A percentile compares a stretch with the other conserved stretches of the same genome.
Evolutionary conservation across 495 filamentous ascomycete species (phyloP).

Genomic region (Penicillium waksmanii): DNA sequence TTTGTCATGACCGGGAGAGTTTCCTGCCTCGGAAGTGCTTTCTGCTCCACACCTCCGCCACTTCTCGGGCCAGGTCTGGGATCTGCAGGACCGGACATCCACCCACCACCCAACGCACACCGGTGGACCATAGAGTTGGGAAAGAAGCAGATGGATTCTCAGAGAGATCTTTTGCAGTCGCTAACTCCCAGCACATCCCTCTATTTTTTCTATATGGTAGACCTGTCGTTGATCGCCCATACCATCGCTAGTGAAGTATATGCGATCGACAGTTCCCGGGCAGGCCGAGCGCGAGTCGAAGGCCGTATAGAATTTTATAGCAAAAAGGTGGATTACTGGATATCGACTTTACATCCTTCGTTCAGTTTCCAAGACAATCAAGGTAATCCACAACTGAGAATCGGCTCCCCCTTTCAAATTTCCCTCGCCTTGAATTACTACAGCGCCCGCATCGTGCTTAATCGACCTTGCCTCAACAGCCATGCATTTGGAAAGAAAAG

Average conservation of each 20-base stretch:
- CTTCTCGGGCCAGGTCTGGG: constrained; percentile 2
- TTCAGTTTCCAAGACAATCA: constrained; percentile 23
- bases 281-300: neutral
- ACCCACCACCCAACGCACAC: neutral
- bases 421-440: constrained; percentile 57
- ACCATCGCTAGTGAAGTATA: neutral
- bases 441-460: constrained; percentile 59
- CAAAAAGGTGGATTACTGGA: neutral
- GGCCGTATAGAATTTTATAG: neutral
- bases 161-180: neutral
- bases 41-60: constrained; percentile 54
- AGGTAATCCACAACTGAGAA: constrained; percentile 28
- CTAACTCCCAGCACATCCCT: neutral
- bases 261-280: neutral
- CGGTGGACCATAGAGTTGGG: neutral
- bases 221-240: neutral
- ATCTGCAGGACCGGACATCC: neutral
- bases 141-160: neutral
- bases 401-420: constrained; percentile 30
- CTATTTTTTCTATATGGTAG: neutral
- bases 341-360: neutral
- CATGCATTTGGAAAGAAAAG: constrained; percentile 35
- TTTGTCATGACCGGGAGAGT: constrained; percentile 64
- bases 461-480: constrained; percentile 64
- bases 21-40: constrained; percentile 53